Percentiles rank a stretch among this genome's conserved stretches.
Evolutionary conservation across 2,329 filamentous ascomycete genomes (phyloP).

Genomic region (Samsoniella hepiali): DNA sequence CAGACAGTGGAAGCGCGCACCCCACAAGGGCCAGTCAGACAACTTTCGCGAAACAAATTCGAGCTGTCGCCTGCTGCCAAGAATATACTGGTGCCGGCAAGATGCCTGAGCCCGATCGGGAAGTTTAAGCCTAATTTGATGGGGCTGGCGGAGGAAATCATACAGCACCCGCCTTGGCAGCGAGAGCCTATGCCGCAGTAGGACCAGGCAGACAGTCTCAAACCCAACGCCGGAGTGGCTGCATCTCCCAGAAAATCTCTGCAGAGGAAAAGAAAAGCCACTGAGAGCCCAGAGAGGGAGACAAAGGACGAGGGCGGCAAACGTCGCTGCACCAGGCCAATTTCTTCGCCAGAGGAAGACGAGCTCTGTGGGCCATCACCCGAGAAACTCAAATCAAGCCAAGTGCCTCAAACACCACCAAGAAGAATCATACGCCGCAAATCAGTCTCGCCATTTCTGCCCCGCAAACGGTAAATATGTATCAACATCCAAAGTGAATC

Average conservation of each 20-base stretch:
- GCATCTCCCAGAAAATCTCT: neutral
- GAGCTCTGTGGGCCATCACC: neutral
- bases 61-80: slow-evolving; percentile 4
- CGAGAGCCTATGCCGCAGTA: neutral
- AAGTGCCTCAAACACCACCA: neutral
- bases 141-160: slow-evolving; percentile 11
- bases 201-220: neutral
- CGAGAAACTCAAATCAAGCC: neutral
- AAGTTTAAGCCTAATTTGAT: slow-evolving; percentile 15
- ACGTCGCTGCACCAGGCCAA: neutral
- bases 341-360: neutral
- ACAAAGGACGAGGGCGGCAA: neutral
- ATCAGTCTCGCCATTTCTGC: slow-evolving; percentile 7
- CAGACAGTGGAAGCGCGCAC: neutral
- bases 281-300: neutral
- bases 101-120: slow-evolving; percentile 1
- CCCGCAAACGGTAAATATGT: neutral
- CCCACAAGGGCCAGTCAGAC: slow-evolving; percentile 8
- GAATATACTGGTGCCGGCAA: slow-evolving; percentile 6
- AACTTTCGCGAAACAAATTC: slow-evolving; percentile 12
- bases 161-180: neutral
- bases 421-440: slow-evolving; percentile 10
- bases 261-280: neutral
- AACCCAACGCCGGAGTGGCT: neutral
- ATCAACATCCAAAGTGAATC: neutral